phyloP scores from a whole-genome alignment of 1,284 basidiomycete genomes.

The Rhizoctonia solani region DNA sequence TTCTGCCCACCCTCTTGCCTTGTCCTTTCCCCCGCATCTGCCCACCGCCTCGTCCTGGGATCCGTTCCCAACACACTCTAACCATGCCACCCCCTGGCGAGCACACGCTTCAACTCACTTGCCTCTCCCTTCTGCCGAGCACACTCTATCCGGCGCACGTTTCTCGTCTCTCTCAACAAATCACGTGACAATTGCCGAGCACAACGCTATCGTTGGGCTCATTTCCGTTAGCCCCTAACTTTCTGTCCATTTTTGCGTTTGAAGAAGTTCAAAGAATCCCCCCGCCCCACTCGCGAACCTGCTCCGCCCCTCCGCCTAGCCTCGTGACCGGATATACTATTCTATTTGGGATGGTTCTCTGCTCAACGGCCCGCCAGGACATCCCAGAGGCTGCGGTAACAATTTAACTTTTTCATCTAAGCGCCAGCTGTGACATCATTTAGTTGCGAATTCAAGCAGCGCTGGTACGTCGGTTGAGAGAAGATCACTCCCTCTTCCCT shows the following conservation, averaged over 20 bases:
- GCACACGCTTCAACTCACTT: conserved; percentile 6
- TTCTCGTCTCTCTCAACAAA: not conserved
- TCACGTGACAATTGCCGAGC: conserved; percentile 7
- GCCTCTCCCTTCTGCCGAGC: not conserved
- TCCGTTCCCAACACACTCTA: not conserved
- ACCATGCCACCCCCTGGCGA: not conserved
- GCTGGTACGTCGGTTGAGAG: too few relatives aligned
- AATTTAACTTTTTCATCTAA: too few relatives aligned
- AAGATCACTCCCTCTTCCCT: too few relatives aligned
- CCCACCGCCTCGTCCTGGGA: not conserved
- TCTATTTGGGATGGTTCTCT: too few relatives aligned
- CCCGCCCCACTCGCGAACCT: not conserved
- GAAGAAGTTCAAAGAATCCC: not conserved
- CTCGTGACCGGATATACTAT: too few relatives aligned
- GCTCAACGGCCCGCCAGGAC: too few relatives aligned
- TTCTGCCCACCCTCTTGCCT: not conserved
- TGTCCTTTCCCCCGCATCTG: not conserved
- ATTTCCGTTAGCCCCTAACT: conserved; percentile 20
- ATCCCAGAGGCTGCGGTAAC: too few relatives aligned
- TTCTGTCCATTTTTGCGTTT: not conserved
- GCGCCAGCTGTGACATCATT: too few relatives aligned
- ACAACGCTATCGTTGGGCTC: not conserved
- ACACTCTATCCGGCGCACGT: conserved; percentile 6
- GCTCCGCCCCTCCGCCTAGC: not conserved
- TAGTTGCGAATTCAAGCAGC: too few relatives aligned